These are phyloP conservation scores for Plasmodium cynomolgi DNA, from an alignment of 169 alveolate species.

Conservation along the genomic window DNA sequence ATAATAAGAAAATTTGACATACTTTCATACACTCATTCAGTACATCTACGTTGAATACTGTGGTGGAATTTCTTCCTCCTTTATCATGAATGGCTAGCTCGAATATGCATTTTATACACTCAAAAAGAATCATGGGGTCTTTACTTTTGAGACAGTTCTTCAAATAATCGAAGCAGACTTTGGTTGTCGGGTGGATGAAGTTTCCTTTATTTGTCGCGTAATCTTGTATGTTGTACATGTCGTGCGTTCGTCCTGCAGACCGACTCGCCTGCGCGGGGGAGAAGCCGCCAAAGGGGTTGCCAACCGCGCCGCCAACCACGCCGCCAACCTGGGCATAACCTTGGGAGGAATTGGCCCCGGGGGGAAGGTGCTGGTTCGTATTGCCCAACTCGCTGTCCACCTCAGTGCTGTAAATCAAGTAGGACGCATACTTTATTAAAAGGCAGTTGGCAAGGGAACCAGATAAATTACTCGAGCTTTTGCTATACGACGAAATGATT, in stretches of 20 bases:
- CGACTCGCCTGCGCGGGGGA: background rate
- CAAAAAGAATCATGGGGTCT: conserved; percentile 38
- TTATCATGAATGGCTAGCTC: conserved; percentile 18
- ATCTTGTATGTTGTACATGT: conserved; percentile 13
- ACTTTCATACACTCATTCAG: conserved; percentile 47
- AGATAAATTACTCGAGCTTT: conserved; percentile 53
- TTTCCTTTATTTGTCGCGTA: background rate
- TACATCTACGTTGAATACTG: conserved; percentile 69
- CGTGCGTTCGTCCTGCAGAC: background rate
- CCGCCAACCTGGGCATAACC: background rate
- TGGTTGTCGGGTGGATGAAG: conserved; percentile 53
- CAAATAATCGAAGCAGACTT: conserved; percentile 54
- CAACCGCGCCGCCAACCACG: background rate
- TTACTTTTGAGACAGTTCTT: conserved; percentile 44
- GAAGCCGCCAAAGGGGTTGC: background rate
- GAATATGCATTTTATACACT: conserved; percentile 23
- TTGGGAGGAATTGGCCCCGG: no score
- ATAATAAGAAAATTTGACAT: conserved; percentile 68
- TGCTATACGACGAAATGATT: conserved; percentile 74
- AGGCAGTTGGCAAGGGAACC: conserved; percentile 84
- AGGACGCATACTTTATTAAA: conserved; percentile 75
- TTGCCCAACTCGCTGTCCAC: conserved; percentile 9
- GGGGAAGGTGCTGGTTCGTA: background rate
- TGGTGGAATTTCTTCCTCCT: conserved; percentile 25
- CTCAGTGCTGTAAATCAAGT: conserved; percentile 58